Evolutionary conservation across 1,284 basidiomycete genomes (phyloP).

Genomic region (Microbotryum saponariae): DNA sequence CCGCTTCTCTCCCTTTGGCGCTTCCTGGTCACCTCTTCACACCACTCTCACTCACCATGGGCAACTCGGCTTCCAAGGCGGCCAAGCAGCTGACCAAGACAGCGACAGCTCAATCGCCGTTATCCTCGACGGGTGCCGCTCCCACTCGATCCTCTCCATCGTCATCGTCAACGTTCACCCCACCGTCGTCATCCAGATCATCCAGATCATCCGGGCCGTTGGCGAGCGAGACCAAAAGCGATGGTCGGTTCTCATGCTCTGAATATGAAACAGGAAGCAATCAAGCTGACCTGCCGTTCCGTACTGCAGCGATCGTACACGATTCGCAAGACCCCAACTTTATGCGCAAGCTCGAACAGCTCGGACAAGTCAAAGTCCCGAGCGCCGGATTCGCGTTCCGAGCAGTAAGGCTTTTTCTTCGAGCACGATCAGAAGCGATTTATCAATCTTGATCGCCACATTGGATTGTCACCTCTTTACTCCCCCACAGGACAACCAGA

Average conservation of each 20-base stretch:
- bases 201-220: constrained; percentile 5
- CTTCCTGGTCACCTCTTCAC: no score
- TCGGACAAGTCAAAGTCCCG: constrained; percentile 24
- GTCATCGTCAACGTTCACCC: neutral
- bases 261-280: neutral
- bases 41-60: constrained; percentile 5
- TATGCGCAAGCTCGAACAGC: constrained; percentile 11
- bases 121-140: neutral
- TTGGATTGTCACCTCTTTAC: no score
- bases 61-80: constrained; percentile 17
- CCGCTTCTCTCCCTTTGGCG: no score
- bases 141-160: neutral
- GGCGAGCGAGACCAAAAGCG: constrained; percentile 22
- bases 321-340: constrained; percentile 23
- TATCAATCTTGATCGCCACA: no score
- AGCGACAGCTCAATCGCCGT: neutral
- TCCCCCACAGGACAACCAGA: constrained; percentile 23
- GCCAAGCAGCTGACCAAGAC: constrained; percentile 2
- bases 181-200: constrained; percentile 6
- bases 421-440: no score
- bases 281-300: neutral
- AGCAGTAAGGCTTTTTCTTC: no score
- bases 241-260: constrained; percentile 4
- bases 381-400: constrained; percentile 9
- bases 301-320: constrained; percentile 9